These are phyloP conservation scores for Populus simonii DNA, from an alignment of 345 rosid genomes.

Conservation along the genomic window DNA sequence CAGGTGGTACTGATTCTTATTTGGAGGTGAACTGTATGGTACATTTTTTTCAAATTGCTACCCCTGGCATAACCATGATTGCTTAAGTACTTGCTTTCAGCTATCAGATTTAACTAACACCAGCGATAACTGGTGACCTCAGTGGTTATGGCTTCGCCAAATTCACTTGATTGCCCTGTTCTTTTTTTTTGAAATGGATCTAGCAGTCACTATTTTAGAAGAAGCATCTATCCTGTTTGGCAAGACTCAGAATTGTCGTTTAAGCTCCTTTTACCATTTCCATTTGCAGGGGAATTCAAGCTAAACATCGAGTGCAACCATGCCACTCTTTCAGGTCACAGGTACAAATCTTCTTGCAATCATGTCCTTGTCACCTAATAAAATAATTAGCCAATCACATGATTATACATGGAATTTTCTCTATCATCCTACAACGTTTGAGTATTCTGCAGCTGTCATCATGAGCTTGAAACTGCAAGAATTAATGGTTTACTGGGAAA, in stretches of 20 bases:
- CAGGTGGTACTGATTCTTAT: too few relatives aligned
- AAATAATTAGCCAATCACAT: not conserved
- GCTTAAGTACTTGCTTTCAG: too few relatives aligned
- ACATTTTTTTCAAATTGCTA: too few relatives aligned
- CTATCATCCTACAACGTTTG: not conserved
- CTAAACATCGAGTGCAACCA: slow-evolving; percentile 94
- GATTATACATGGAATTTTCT: not conserved
- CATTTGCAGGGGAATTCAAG: slow-evolving; percentile 59
- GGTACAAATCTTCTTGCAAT: slow-evolving; percentile 29
- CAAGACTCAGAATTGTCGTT: not conserved
- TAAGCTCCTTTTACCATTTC: not conserved
- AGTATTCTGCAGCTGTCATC: slow-evolving; percentile 65
- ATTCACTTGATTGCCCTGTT: too few relatives aligned
- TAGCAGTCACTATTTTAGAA: too few relatives aligned
- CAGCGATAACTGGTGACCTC: too few relatives aligned
- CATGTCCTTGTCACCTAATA: not conserved
- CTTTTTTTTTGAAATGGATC: too few relatives aligned
- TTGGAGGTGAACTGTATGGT: too few relatives aligned
- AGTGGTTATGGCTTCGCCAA: too few relatives aligned
- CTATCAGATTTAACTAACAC: too few relatives aligned
- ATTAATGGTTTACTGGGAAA: slow-evolving; percentile 81
- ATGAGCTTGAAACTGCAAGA: slow-evolving; percentile 90
- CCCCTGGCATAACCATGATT: too few relatives aligned
- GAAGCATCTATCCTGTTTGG: not conserved
- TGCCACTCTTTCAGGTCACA: slow-evolving; percentile 94